Evolutionary conservation across 345 rosid genomes (phyloP).

Genomic region (Kernera saxatilis): DNA sequence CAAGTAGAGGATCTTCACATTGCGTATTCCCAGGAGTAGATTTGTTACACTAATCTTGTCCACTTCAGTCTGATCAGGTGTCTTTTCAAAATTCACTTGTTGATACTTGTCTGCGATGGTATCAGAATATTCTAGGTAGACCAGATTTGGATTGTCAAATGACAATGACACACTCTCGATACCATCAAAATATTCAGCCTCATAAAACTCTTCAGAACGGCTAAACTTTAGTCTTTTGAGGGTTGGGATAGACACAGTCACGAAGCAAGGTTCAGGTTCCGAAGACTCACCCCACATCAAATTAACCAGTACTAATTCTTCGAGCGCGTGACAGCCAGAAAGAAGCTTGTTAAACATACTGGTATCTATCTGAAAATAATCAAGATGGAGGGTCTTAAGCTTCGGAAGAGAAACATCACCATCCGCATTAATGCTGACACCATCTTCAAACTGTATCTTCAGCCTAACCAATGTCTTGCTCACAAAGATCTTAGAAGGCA

Average conservation of each 20-base stretch:
- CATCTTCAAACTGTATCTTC: neutral
- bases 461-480: neutral
- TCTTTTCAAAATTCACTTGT: neutral
- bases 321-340: neutral
- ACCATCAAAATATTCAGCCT: too few species aligned
- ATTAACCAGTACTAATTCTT: neutral
- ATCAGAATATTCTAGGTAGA: neutral
- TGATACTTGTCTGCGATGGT: neutral
- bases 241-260: neutral
- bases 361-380: neutral
- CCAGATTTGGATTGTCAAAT: neutral
- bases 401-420: neutral
- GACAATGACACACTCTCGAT: constrained; percentile 1
- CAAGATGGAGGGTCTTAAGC: neutral
- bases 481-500: neutral
- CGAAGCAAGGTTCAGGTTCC: neutral
- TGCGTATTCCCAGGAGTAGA: neutral
- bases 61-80: neutral
- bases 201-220: neutral
- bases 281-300: neutral
- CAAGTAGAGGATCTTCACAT: constrained; percentile 1
- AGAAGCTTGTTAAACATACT: constrained; percentile 37
- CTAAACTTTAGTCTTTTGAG: neutral
- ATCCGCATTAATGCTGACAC: neutral
- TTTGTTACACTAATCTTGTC: neutral